Base-by-base conservation (phyloP, 1,284 basidiomycete genomes). In the Moesziomyces globuligerus region DNA sequence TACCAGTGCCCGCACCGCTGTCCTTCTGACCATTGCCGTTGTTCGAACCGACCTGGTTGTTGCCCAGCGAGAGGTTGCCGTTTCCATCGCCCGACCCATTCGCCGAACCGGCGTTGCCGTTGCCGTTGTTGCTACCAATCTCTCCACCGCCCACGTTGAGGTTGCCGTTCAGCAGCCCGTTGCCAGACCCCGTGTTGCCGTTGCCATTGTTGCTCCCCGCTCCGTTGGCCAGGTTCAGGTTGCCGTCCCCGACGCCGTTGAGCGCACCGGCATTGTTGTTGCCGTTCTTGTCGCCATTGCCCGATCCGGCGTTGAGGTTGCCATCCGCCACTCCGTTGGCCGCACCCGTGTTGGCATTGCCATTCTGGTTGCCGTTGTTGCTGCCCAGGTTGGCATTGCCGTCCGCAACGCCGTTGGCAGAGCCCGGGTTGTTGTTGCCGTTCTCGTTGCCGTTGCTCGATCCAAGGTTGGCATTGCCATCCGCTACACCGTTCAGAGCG, bases 231-330 rank as follows among this genome's bases (percentile, higher is more conserved):
- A 59, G 46, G 51, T 49, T 54, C 29, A 41, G 18, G 36, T 61
- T 61, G 9, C 59, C 59, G 23, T 54, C 52, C n/a, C 46, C 59
- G 1, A 48, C 41, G 18, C 61, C 61, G 48, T 65, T 65, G 28
- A 34, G 45, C 3, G 49, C 21, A 18, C 60, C 60, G 1, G 29
- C 24, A 46, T 61, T 61, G 20, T 10, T 4, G 58, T 48, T 59
- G 13, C 56, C 58, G 29, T 49, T 53, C 17, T 54, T 26, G 47
- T 60, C 37, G 4, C 58, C 56, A 44, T 48, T 59, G 38, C 18
- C 29, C 7, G 43, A 51, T 6, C 58, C 58, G 23, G 18, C n/a
- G 46, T 60, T 60, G 26, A 23, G 17, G 29, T 60, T 60, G 11
- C 58, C 58, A n/a, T 54, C 42, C 9, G 18, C 34, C 7, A 36